Conservation (phyloP, 768 basidiomycete species). For the Kwoniella heveanensis region DNA sequence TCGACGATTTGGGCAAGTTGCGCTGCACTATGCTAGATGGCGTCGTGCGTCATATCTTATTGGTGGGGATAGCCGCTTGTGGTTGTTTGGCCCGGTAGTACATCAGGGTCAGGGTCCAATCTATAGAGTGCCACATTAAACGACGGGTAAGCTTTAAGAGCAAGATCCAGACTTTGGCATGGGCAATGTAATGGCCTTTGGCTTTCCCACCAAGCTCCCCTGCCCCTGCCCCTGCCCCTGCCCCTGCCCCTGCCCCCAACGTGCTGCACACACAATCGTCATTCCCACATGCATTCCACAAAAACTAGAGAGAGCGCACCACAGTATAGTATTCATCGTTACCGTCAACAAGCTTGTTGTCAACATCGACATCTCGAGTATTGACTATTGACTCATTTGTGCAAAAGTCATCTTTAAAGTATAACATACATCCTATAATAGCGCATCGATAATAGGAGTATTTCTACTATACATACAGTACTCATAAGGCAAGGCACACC, state of each 20-base stretch:
- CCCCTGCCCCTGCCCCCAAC: no score
- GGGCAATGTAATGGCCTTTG: no score
- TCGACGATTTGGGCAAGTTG: not conserved
- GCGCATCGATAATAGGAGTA: no score
- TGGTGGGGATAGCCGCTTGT: not conserved
- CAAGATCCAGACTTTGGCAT: not conserved
- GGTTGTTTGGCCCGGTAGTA: not conserved
- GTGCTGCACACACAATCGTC: not conserved
- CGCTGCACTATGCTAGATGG: not conserved
- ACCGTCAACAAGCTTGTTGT: conserved; percentile 11
- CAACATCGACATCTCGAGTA: conserved; percentile 6
- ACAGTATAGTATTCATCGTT: no score
- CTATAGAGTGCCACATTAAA: conserved; percentile 10
- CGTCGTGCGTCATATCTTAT: conserved; percentile 13
- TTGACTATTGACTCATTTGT: no score
- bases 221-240: no score
- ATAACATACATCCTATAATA: no score
- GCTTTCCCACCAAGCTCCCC: not conserved
- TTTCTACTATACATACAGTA: no score
- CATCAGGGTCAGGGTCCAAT: no score
- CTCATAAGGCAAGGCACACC: no score
- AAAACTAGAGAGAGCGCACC: not conserved
- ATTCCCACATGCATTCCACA: not conserved
- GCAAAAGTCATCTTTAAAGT: no score
- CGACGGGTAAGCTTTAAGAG: not conserved